These are phyloP conservation scores for Boletus vinaceobasis DNA, from an alignment of 768 basidiomycete species.

Conservation along the genomic window DNA sequence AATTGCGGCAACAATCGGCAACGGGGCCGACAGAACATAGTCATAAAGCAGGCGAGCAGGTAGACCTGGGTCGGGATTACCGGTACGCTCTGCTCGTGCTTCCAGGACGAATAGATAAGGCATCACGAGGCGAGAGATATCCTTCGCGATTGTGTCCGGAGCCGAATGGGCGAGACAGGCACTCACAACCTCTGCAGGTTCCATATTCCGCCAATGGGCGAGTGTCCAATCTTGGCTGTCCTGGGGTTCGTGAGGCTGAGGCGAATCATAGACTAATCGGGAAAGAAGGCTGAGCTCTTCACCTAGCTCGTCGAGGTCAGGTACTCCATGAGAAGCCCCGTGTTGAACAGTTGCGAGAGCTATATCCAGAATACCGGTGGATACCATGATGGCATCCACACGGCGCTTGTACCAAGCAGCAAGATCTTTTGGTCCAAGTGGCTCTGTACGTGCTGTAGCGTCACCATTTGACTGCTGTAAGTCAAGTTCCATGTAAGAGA, in stretches of 20 bases:
- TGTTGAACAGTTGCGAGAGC: conserved; percentile 82
- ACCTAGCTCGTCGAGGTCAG: conserved; percentile 77
- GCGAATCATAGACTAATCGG: conserved; percentile 81
- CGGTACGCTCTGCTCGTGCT: conserved; percentile 78
- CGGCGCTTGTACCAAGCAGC: conserved; percentile 72
- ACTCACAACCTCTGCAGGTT: conserved; percentile 58
- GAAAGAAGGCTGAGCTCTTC: conserved; percentile 90
- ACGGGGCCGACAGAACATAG: conserved; percentile 63
- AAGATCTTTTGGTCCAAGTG: conserved; percentile 37
- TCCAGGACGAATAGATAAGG: conserved; percentile 95
- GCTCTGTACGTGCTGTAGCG: conserved; percentile 3
- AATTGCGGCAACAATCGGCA: conserved; percentile 67
- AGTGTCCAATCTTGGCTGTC: conserved; percentile 72
- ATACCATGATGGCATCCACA: conserved; percentile 56
- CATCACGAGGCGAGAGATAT: conserved; percentile 76
- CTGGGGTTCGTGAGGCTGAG: conserved; percentile 39
- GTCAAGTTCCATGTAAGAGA: conserved; percentile 9
- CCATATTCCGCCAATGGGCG: conserved; percentile 65
- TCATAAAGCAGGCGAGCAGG: conserved; percentile 65
- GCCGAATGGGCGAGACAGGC: conserved; percentile 78
- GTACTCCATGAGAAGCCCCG: conserved; percentile 76
- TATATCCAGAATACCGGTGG: conserved; percentile 72
- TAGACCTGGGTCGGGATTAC: conserved; percentile 64
- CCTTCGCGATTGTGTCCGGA: conserved; percentile 56
- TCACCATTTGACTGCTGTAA: conserved; percentile 10